Percentiles rank a stretch among this genome's conserved stretches.
phyloP scores from a whole-genome alignment of 768 basidiomycete species.

The Boletus sensibilis region DNA sequence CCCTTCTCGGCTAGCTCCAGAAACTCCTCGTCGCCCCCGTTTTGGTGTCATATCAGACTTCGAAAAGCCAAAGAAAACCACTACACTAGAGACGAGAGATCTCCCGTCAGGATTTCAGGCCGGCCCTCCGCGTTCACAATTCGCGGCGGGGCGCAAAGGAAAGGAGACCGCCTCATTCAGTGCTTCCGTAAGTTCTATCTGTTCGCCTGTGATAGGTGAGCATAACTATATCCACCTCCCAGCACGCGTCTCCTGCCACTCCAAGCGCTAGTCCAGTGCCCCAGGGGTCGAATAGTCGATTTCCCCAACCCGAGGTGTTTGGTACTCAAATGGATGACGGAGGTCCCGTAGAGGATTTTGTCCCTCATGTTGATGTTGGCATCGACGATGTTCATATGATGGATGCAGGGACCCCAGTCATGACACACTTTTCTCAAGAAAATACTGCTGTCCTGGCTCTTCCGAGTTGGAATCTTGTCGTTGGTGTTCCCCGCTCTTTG shows the following conservation, averaged over 20 bases:
- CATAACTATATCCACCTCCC: background rate
- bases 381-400: constrained; percentile 38
- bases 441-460: constrained; percentile 36
- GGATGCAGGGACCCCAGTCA: constrained; percentile 22
- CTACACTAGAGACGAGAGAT: constrained; percentile 15
- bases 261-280: constrained; percentile 27
- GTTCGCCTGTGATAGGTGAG: background rate
- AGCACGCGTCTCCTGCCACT: constrained; percentile 17
- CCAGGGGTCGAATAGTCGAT: constrained; percentile 5
- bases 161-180: constrained; percentile 10
- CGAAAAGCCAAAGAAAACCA: constrained; percentile 20
- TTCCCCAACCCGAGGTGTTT: constrained; percentile 23
- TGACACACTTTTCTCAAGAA: constrained; percentile 25
- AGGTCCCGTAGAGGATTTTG: constrained; percentile 10
- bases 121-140: constrained; percentile 21
- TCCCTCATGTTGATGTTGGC: constrained; percentile 19
- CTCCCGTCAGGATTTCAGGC: constrained; percentile 29
- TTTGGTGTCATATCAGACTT: constrained; percentile 30
- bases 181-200: constrained; percentile 6
- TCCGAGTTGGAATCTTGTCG: constrained; percentile 57
- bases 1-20: constrained; percentile 30
- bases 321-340: constrained; percentile 13
- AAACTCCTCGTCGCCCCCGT: constrained; percentile 41
- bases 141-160: constrained; percentile 12
- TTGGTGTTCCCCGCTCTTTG: constrained; percentile 29